Base-by-base conservation (phyloP, 2,329 filamentous ascomycete species). In the Paramyrothecium roridum region DNA sequence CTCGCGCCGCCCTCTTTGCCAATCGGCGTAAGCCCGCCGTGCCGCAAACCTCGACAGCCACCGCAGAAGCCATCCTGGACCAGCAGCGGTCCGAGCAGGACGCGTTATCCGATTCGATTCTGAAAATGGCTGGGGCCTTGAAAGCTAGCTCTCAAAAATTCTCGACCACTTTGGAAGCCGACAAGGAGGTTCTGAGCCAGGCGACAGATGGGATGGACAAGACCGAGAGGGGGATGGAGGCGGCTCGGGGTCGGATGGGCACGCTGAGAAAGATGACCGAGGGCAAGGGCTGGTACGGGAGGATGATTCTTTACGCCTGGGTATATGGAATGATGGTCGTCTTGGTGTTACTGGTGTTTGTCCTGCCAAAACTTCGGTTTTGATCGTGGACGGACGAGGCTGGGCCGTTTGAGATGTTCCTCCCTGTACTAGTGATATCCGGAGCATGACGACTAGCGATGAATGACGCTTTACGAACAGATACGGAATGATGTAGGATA, bases 311-410 rank as follows among this genome's bases (percentile, higher is more conserved):
- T 57, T 96, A 95, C 76, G 88, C 80, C 43, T 89, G 90, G 81
- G 92, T 97, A 50, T 89, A 87, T 64, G 91, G 84, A 30, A 71
- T 97, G 59, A 93, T 91, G 87, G 64, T 96, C n/a, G 74, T 85
- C 23, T 82, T 91, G 19, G 76, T 96, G 37, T 64, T 96, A 68
- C 72, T 97, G 60, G 93, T 97, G 13, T 93, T 93, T 76, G 81
- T 93, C 52, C 76, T 91, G 68, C 93, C 93, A 0, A 98, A 97
- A 77, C 73, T 97, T 69, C 82, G 93, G 65, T 95, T 96, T 67
- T 96, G 66, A 77, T 50, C 53, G 30, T 12, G 48, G n/a, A 19
- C 52, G 21, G 23, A 23, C 48, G 50, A 20, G n/a, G 46, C 23
- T 16, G 1, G 40, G 11, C 30, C 34, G 13, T n/a, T 34, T 43